Evolutionary conservation across 1,284 basidiomycete genomes (phyloP).

Genomic region (Ganoderma sinense): DNA sequence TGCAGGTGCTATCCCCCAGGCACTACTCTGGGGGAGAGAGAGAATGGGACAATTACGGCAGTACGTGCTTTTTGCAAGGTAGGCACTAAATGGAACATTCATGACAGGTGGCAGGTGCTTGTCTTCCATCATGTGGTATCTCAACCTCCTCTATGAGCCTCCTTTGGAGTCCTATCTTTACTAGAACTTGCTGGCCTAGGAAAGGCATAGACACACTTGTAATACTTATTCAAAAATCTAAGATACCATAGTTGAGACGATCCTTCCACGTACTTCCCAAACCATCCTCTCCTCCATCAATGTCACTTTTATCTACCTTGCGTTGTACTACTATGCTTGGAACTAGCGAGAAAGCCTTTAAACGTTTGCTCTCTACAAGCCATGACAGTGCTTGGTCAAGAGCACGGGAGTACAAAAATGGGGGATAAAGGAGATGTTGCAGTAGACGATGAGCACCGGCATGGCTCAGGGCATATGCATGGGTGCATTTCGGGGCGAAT

Average conservation of each 20-base stretch:
- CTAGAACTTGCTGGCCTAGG: no score
- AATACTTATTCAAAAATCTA: constrained; percentile 31
- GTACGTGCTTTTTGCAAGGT: no score
- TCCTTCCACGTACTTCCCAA: constrained; percentile 66
- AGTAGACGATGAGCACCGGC: constrained; percentile 62
- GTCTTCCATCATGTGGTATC: no score
- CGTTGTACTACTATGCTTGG: constrained; percentile 71
- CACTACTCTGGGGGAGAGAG: no score
- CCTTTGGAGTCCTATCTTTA: no score
- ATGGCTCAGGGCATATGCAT: constrained; percentile 67
- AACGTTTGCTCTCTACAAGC: constrained; percentile 62
- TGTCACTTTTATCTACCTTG: constrained; percentile 62
- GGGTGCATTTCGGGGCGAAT: constrained; percentile 68
- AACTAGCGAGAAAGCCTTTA: constrained; percentile 68
- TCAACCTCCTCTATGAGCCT: no score
- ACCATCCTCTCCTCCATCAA: constrained; percentile 48
- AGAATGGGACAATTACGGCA: no score
- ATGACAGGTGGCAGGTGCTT: no score
- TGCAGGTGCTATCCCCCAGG: no score
- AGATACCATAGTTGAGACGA: constrained; percentile 55
- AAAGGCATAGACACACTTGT: background rate
- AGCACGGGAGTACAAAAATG: constrained; percentile 80
- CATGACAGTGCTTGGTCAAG: constrained; percentile 79
- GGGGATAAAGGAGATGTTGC: constrained; percentile 60
- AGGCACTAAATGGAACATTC: no score